These are phyloP conservation scores for Phialophora tarda DNA, from an alignment of 2,329 filamentous ascomycete genomes.

Conservation along the genomic window DNA sequence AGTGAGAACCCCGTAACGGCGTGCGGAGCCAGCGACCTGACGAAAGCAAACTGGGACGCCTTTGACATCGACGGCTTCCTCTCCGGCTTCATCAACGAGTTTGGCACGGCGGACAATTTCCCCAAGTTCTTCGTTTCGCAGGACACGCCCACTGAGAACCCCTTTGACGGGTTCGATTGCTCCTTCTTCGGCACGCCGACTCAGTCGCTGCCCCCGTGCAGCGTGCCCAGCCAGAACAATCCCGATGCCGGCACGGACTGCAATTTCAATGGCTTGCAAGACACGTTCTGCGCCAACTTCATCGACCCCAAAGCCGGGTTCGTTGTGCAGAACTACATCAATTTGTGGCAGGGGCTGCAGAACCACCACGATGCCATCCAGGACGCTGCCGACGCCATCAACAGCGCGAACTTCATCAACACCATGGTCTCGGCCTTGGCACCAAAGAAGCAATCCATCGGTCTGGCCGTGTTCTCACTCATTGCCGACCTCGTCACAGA, in stretches of 20 bases:
- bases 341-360: conserved; percentile 25
- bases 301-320: conserved; percentile 18
- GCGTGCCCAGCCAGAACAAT: conserved; percentile 5
- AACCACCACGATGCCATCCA: conserved; percentile 25
- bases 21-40: conserved; percentile 15
- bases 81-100: conserved; percentile 19
- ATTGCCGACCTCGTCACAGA: conserved; percentile 17
- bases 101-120: conserved; percentile 20
- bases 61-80: conserved; percentile 23
- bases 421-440: conserved; percentile 16
- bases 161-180: conserved; percentile 22
- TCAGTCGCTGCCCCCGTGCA: conserved; percentile 8
- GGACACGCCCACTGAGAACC: conserved; percentile 16
- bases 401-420: conserved; percentile 18
- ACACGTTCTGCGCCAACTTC: conserved; percentile 16
- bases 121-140: conserved; percentile 24
- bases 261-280: conserved; percentile 14
- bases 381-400: conserved; percentile 18
- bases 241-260: conserved; percentile 17
- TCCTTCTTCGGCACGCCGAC: conserved; percentile 13
- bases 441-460: conserved; percentile 19
- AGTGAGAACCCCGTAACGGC: conserved; percentile 6
- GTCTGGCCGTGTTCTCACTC: conserved; percentile 6
- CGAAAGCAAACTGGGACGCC: conserved; percentile 18
- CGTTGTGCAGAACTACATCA: conserved; percentile 25